phyloP scores from a whole-genome alignment of 495 filamentous ascomycete genomes.

The Penicillium alfredii region DNA sequence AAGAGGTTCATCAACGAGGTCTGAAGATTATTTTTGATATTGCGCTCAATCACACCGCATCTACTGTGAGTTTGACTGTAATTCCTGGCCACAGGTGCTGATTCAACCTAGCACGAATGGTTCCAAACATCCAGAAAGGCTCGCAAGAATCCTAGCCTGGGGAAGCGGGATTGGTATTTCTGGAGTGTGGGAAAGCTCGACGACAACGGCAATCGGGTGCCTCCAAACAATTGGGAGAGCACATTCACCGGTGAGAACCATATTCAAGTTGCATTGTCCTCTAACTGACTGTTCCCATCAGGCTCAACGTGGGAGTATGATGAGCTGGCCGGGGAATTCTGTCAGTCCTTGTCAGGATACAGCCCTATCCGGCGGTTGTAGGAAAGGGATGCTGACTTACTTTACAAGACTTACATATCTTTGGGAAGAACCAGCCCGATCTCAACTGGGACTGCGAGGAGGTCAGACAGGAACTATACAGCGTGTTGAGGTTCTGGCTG shows the following conservation, averaged over 20 bases:
- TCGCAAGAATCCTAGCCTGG: constrained; percentile 3
- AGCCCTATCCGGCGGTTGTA: neutral
- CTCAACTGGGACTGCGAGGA: constrained; percentile 43
- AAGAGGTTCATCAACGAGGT: constrained; percentile 36
- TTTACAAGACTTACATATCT: constrained; percentile 45
- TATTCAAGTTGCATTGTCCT: constrained; percentile 23
- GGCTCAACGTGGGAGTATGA: constrained; percentile 44
- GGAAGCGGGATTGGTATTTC: constrained; percentile 50
- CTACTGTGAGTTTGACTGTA: constrained; percentile 19
- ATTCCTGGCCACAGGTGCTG: constrained; percentile 56
- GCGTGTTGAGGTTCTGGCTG: constrained; percentile 43
- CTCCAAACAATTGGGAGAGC: constrained; percentile 51
- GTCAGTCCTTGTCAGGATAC: constrained; percentile 2
- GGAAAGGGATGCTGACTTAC: constrained; percentile 33
- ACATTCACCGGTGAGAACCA: constrained; percentile 23
- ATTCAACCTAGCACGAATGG: constrained; percentile 57
- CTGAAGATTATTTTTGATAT: constrained; percentile 60
- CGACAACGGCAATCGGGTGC: constrained; percentile 37
- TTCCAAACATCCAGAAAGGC: constrained; percentile 51
- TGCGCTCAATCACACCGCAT: constrained; percentile 60
- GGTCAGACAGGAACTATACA: constrained; percentile 36
- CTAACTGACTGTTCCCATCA: too few species aligned
- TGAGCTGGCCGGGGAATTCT: constrained; percentile 40
- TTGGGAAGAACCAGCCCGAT: constrained; percentile 42
- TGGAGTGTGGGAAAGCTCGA: constrained; percentile 43